Conservation (phyloP, 2,329 filamentous ascomycete genomes). For the Aureobasidium lini region DNA sequence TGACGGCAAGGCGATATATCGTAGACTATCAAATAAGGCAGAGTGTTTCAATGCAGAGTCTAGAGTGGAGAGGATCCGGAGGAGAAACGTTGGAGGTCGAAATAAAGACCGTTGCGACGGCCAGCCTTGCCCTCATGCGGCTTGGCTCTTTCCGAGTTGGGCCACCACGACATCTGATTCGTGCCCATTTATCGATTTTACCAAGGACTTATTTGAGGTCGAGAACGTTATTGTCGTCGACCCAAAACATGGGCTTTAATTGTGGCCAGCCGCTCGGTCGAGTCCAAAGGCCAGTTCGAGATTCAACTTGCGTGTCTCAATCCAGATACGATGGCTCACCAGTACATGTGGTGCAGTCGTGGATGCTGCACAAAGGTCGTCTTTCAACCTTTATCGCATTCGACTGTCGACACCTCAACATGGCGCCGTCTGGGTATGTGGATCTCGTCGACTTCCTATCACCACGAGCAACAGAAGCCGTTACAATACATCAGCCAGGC, state of each 20-base stretch:
- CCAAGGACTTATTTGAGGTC: not conserved
- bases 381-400: too few species aligned
- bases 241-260: not conserved
- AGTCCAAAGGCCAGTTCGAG: too few species aligned
- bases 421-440: too few species aligned
- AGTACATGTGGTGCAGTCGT: too few species aligned
- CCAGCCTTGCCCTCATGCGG: not conserved
- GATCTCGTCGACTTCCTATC: too few species aligned
- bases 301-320: too few species aligned
- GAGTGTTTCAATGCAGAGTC: not conserved
- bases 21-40: slow-evolving; percentile 1
- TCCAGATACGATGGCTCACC: too few species aligned
- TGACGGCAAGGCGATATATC: not conserved
- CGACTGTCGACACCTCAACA: too few species aligned
- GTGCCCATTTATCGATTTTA: not conserved
- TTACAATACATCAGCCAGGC: not conserved
- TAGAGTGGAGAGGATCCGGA: not conserved
- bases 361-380: too few species aligned
- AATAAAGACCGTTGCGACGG: slow-evolving; percentile 7
- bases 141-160: not conserved
- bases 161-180: not conserved
- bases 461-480: too few species aligned
- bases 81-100: not conserved
- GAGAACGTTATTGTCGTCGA: not conserved
- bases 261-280: too few species aligned